Evolutionary conservation across 768 basidiomycete genomes (phyloP), one percentile per base, ranked within the genome.

Genomic region (Sarcodon sp.): DNA sequence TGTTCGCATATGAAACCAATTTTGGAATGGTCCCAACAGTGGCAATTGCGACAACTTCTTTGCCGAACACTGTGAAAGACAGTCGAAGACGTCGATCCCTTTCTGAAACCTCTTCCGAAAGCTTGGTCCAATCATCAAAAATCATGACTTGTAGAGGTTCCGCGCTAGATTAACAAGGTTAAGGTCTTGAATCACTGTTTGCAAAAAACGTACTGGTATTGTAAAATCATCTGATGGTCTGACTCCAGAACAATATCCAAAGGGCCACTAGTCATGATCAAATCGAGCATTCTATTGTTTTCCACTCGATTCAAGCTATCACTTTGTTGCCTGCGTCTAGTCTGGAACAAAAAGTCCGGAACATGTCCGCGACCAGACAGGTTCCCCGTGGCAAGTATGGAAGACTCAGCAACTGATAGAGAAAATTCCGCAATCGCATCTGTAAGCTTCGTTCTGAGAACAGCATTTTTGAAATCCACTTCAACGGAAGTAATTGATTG

Each of bases 1-100:
- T 88, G 61, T 79, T 79, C 21, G 69, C 72, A 53, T 90, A 83
- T 3, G 77, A 72, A 52, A 89, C 69, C 16, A 93, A 66, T 57
- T 81, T 83, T 0, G 89, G 87, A 16, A 90, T 76, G 6, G 88
- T 83, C 7, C 79, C 75, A 33, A 88, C 76, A 0, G 82, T 87
- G 43, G 72, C 80, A 39, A 81, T 69, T 3, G 76, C 78, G 13
- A 76, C 66, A 7, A 91, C 73, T 51, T 79, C 79, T 33, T 78
- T 72, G 46, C 88, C 85, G 31, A 67, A 71, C 33, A 93, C 76
- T 1, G 76, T 76, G 61, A 90, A 91, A n/a, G 80, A 76, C 16
- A 92, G 71, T 32, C 72, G 74, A 5, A 91, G 67, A 31, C 76
- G 75, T n/a, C 66, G 70, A 35, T 76, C 69, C 44, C 69, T 65